Evolutionary conservation across 2,329 filamentous ascomycete genomes (phyloP).

Genomic region (Calonectria hawksworthii): DNA sequence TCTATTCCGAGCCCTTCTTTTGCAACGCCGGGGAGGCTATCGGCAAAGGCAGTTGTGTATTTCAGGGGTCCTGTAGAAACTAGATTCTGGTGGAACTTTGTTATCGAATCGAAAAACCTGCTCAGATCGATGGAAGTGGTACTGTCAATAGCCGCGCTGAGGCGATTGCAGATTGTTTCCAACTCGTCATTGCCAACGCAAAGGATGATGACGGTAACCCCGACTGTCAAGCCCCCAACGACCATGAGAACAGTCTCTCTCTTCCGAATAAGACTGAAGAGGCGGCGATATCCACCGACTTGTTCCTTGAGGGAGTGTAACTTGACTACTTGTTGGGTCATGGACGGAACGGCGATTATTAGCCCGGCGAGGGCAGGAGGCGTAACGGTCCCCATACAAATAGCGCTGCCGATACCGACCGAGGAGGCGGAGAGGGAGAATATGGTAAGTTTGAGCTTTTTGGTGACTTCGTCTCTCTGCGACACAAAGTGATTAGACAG

Average conservation of each 20-base stretch:
- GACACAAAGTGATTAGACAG: not conserved
- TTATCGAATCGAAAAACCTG: not conserved
- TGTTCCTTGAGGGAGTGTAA: not conserved
- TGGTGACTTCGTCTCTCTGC: not conserved
- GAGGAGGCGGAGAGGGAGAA: not conserved
- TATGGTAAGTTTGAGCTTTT: not conserved
- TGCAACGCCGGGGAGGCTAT: not conserved
- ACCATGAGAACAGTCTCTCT: not conserved
- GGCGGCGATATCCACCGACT: not conserved
- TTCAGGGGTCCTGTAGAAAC: not conserved
- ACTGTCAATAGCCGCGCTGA: not conserved
- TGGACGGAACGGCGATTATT: not conserved
- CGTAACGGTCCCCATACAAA: not conserved
- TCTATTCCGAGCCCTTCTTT: not conserved
- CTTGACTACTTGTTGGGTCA: not conserved
- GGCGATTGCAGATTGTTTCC: not conserved
- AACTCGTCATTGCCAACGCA: not conserved
- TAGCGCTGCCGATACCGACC: not conserved
- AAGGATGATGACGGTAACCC: not conserved
- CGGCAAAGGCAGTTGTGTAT: not conserved
- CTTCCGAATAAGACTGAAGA: not conserved
- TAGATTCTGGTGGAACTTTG: not conserved
- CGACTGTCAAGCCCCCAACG: not conserved
- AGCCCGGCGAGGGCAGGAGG: not conserved
- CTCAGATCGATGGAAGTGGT: not conserved